These are phyloP conservation scores for Mycena floridula DNA, from an alignment of 768 basidiomycete species.

Conservation along the genomic window DNA sequence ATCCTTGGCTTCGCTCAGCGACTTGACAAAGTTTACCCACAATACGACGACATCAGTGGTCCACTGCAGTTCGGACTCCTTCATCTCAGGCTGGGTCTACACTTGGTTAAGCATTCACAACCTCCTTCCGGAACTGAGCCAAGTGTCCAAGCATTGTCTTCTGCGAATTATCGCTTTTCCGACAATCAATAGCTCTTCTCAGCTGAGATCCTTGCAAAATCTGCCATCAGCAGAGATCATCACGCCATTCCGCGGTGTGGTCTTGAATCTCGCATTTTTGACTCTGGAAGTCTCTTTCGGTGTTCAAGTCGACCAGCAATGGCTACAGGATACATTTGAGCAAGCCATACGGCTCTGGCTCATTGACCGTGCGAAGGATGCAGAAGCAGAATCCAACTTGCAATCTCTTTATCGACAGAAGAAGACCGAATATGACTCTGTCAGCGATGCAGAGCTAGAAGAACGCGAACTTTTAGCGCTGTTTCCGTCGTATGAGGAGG, in stretches of 20 bases:
- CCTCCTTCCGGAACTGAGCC: slow-evolving; percentile 15
- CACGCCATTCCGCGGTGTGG: slow-evolving; percentile 32
- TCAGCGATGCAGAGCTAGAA: slow-evolving; percentile 70
- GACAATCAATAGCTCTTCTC: slow-evolving; percentile 13
- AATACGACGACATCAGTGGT: slow-evolving; percentile 63
- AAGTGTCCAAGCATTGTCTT: too few species aligned
- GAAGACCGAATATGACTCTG: slow-evolving; percentile 42
- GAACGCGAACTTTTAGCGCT: slow-evolving; percentile 77
- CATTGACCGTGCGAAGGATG: slow-evolving; percentile 67
- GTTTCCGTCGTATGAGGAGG: slow-evolving; percentile 81
- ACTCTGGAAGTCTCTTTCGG: slow-evolving; percentile 38
- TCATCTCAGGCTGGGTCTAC: slow-evolving; percentile 67
- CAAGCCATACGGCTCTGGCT: slow-evolving; percentile 79
- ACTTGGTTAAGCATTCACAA: slow-evolving; percentile 32
- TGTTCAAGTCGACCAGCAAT: slow-evolving; percentile 23
- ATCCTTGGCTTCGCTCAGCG: slow-evolving; percentile 74
- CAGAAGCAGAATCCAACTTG: slow-evolving; percentile 54
- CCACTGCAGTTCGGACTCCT: slow-evolving; percentile 64
- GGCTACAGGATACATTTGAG: slow-evolving; percentile 53
- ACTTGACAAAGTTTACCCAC: slow-evolving; percentile 57
- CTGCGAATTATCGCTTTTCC: slow-evolving; percentile 55
- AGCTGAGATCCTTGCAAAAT: background rate
- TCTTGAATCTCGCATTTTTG: slow-evolving; percentile 44
- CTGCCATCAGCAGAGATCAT: slow-evolving; percentile 21
- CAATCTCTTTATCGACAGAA: slow-evolving; percentile 74